Evolutionary conservation across 1,139 yeast genomes (phyloP).

Genomic region (Kodamaea arcana): DNA sequence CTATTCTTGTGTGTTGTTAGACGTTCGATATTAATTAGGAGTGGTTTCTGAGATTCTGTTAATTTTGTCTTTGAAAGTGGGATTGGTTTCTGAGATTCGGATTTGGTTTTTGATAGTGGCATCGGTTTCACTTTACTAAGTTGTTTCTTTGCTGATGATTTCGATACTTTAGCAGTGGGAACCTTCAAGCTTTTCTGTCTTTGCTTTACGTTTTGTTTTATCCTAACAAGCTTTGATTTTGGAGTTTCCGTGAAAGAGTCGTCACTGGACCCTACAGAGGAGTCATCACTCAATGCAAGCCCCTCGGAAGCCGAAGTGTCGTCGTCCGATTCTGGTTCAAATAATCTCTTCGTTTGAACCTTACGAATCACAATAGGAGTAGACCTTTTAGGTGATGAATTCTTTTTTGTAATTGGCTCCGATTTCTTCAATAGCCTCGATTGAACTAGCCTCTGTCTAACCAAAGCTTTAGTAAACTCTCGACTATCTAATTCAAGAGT

Average conservation of each 20-base stretch:
- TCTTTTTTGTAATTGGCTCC: not conserved
- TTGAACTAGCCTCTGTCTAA: slow-evolving; percentile 7
- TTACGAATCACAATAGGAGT: too few species aligned
- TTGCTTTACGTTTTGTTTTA: slow-evolving; percentile 6
- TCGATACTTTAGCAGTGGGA: not conserved
- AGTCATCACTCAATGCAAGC: not conserved
- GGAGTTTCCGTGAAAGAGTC: slow-evolving; percentile 5
- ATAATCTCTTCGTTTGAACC: not conserved
- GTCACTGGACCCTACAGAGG: not conserved
- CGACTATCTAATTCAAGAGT: slow-evolving; percentile 10
- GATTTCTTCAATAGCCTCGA: not conserved
- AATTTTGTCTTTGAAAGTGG: slow-evolving; percentile 20
- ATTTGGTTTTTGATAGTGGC: slow-evolving; percentile 8
- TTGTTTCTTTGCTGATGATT: not conserved
- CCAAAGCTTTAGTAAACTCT: slow-evolving; percentile 12
- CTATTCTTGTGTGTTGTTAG: slow-evolving; percentile 19
- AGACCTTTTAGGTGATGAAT: not conserved
- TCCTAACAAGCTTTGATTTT: slow-evolving; percentile 6
- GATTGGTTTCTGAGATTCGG: too few species aligned
- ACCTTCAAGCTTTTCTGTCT: slow-evolving; percentile 3
- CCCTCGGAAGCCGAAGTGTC: not conserved
- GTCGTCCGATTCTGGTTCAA: not conserved
- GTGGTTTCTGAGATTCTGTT: slow-evolving; percentile 25
- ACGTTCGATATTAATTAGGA: slow-evolving; percentile 28
- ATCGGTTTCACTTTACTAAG: slow-evolving; percentile 1